These are phyloP conservation scores for Fusarium newnesense DNA, from an alignment of 2,329 filamentous ascomycete genomes.

Conservation along the genomic window DNA sequence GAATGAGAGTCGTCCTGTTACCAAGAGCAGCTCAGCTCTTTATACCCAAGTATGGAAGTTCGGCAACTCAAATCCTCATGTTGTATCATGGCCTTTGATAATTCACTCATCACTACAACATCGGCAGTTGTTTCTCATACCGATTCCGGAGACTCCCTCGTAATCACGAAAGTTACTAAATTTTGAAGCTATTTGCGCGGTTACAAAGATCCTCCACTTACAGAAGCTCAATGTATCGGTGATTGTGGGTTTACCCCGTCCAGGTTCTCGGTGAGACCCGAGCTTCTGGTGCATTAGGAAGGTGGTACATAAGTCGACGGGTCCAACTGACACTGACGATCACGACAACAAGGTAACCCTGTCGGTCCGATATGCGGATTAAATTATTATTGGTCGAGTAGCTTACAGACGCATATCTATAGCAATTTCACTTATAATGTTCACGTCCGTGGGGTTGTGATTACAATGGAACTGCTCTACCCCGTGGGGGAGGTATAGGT, in stretches of 20 bases:
- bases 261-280: neutral
- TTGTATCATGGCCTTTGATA: fast-evolving
- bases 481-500: neutral
- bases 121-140: neutral
- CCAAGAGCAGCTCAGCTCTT: neutral
- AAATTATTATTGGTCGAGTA: neutral
- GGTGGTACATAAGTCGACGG: neutral
- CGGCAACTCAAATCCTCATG: too few relatives aligned
- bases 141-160: neutral
- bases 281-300: neutral
- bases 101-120: too few relatives aligned
- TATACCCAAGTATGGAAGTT: neutral
- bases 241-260: fast-evolving
- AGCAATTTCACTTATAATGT: fast-evolving
- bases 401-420: neutral
- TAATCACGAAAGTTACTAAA: neutral
- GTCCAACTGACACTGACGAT: too few relatives aligned
- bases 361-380: neutral
- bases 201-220: fast-evolving
- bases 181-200: neutral
- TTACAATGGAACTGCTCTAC: neutral
- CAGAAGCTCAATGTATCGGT: fast-evolving
- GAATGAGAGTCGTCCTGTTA: fast-evolving
- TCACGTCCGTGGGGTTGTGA: fast-evolving
- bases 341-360: neutral